phyloP scores from a whole-genome alignment of 2,329 filamentous ascomycete species.

The Aspergillus sergii region DNA sequence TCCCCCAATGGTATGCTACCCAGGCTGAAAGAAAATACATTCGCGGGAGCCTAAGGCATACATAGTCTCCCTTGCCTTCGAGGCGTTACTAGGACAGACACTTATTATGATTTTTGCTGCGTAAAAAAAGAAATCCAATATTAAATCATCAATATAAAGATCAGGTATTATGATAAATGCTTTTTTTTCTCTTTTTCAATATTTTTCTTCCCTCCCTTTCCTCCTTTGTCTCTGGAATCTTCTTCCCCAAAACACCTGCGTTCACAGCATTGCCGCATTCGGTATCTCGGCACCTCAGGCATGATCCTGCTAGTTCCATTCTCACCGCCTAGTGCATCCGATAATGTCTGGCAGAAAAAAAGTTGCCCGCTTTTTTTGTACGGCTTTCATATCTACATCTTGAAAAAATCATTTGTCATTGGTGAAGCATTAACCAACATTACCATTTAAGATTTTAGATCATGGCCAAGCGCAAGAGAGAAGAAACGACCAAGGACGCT shows the following conservation, averaged over 20 bases:
- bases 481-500: slow-evolving; percentile 31
- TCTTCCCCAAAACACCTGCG: background rate
- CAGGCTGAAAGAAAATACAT: background rate
- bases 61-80: background rate
- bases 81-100: background rate
- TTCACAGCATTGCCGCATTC: slow-evolving; percentile 4
- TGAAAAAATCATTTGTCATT: background rate
- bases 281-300: slow-evolving; percentile 20
- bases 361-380: slow-evolving; percentile 20
- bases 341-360: slow-evolving; percentile 30
- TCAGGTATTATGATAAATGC: background rate
- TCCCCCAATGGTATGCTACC: background rate
- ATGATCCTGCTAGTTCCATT: background rate
- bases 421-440: background rate
- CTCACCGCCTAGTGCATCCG: slow-evolving; percentile 17
- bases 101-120: background rate
- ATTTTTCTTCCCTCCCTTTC: background rate
- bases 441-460: slow-evolving; percentile 2
- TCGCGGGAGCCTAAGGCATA: background rate
- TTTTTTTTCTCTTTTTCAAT: background rate
- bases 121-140: background rate
- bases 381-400: slow-evolving; percentile 1
- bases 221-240: background rate
- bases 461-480: slow-evolving; percentile 52
- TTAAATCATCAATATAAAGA: no score